A percentile compares a stretch with the other conserved stretches of the same genome.
phyloP scores from a whole-genome alignment of 352 stramenopile species.

The Phytophthora parvispora region DNA sequence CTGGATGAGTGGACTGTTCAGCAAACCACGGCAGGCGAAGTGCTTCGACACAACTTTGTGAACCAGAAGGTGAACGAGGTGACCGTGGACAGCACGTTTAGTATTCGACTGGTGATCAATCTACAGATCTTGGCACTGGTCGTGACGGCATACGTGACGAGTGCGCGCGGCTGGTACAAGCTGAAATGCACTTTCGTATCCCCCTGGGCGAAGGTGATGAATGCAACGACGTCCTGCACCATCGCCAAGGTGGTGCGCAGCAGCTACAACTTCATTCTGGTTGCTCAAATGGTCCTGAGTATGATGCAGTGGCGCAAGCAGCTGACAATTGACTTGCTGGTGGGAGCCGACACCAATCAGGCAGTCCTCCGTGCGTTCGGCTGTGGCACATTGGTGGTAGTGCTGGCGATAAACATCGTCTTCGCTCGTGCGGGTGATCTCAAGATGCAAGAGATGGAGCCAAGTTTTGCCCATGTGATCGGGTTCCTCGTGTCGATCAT shows the following conservation, averaged over 20 bases:
- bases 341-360: conserved; percentile 36
- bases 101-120: conserved; percentile 40
- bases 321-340: conserved; percentile 48
- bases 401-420: conserved; percentile 45
- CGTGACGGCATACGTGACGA: conserved; percentile 44
- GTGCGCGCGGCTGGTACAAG: conserved; percentile 36
- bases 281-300: conserved; percentile 42
- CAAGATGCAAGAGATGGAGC: conserved; percentile 52
- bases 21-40: conserved; percentile 1
- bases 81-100: conserved; percentile 46
- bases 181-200: conserved; percentile 26
- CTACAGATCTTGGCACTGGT: conserved; percentile 46
- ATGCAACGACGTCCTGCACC: conserved; percentile 43
- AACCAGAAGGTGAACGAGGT: conserved; percentile 56
- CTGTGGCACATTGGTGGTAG: conserved; percentile 37
- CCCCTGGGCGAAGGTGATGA: conserved; percentile 29
- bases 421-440: conserved; percentile 45
- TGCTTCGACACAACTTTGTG: conserved; percentile 50
- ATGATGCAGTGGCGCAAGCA: conserved; percentile 46
- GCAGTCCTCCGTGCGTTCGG: conserved; percentile 41
- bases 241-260: conserved; percentile 50
- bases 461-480: conserved; percentile 44
- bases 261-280: conserved; percentile 52
- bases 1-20: conserved; percentile 43
- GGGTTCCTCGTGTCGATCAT: conserved; percentile 31